These are phyloP conservation scores for Myrica gale DNA, from an alignment of 306 rosid species.

Conservation along the genomic window DNA sequence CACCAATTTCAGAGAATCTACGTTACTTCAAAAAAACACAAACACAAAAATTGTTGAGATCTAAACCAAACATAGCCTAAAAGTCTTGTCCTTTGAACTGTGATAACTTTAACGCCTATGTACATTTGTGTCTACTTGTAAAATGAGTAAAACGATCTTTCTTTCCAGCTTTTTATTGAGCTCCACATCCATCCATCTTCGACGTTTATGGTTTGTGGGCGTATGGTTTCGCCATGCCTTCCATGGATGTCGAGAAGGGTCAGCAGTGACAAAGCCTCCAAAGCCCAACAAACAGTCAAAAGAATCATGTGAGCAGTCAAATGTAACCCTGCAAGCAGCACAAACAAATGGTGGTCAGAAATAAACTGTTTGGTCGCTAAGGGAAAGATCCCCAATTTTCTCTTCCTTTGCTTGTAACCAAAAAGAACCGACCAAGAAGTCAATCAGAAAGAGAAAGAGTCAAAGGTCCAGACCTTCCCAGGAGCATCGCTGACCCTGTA, in stretches of 20 bases:
- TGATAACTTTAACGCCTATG: slow-evolving; percentile 4
- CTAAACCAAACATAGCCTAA: too few relatives aligned
- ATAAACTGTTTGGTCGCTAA: background rate
- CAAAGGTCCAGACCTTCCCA: slow-evolving; percentile 23
- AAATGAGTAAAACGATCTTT: slow-evolving; percentile 20
- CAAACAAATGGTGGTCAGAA: background rate
- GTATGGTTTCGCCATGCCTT: slow-evolving; percentile 35
- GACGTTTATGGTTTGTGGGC: slow-evolving; percentile 21
- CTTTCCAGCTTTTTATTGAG: slow-evolving; percentile 18
- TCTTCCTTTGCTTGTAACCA: slow-evolving; percentile 4
- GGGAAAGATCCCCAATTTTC: background rate
- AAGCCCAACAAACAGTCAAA: slow-evolving; percentile 11
- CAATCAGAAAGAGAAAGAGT: slow-evolving; percentile 2
- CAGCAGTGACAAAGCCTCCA: slow-evolving; percentile 23
- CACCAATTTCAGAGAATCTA: too few relatives aligned
- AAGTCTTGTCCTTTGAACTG: slow-evolving; percentile 8
- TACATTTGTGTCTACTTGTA: slow-evolving; percentile 24
- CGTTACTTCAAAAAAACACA: too few relatives aligned
- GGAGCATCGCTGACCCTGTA: slow-evolving; percentile 36
- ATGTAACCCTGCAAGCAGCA: slow-evolving; percentile 37
- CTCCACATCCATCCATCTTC: slow-evolving; percentile 36
- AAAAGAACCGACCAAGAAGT: background rate
- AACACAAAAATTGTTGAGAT: too few relatives aligned
- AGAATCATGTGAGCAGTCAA: background rate
- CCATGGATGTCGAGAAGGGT: slow-evolving; percentile 11